Percentiles rank a stretch among this genome's conserved stretches.
These are phyloP conservation scores for Phytophthora pistaciae DNA, from an alignment of 352 stramenopile genomes.

Conservation along the genomic window DNA sequence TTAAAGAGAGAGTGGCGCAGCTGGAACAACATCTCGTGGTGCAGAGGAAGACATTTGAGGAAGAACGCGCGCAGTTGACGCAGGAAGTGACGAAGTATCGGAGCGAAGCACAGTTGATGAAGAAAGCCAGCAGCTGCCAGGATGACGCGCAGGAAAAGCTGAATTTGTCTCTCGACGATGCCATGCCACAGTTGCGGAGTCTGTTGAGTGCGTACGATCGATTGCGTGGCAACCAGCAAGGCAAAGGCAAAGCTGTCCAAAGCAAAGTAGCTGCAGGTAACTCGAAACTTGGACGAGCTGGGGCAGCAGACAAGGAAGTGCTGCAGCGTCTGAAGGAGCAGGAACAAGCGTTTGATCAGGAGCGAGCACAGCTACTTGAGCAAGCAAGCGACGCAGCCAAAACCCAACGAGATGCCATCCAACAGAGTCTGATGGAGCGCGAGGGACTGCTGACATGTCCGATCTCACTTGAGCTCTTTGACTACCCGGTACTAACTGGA, in stretches of 20 bases:
- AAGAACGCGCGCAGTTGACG: slow-evolving; percentile 5
- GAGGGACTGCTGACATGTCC: slow-evolving; percentile 22
- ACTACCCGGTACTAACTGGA: slow-evolving; percentile 13
- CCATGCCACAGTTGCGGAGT: slow-evolving; percentile 17
- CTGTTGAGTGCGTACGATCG: slow-evolving; percentile 25
- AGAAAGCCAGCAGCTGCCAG: not conserved
- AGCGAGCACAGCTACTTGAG: slow-evolving; percentile 8
- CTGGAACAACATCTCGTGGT: slow-evolving; percentile 16
- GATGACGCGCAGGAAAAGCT: slow-evolving; percentile 5
- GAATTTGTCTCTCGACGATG: slow-evolving; percentile 7
- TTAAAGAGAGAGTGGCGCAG: slow-evolving; percentile 12
- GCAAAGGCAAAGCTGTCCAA: not conserved
- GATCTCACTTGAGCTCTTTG: slow-evolving; percentile 26
- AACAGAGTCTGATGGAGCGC: slow-evolving; percentile 8
- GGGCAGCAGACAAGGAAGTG: not conserved
- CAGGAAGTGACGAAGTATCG: not conserved
- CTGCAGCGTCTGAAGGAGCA: slow-evolving; percentile 17
- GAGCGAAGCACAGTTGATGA: not conserved
- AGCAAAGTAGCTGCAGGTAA: not conserved
- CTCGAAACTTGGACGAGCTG: not conserved
- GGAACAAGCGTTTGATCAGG: slow-evolving; percentile 4
- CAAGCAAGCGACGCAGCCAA: slow-evolving; percentile 15
- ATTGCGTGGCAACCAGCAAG: slow-evolving; percentile 7
- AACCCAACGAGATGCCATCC: slow-evolving; percentile 11
- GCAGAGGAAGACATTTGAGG: slow-evolving; percentile 15